Evolutionary conservation across 2,329 filamentous ascomycete species (phyloP).

Genomic region (Arthrocladium fulminans): DNA sequence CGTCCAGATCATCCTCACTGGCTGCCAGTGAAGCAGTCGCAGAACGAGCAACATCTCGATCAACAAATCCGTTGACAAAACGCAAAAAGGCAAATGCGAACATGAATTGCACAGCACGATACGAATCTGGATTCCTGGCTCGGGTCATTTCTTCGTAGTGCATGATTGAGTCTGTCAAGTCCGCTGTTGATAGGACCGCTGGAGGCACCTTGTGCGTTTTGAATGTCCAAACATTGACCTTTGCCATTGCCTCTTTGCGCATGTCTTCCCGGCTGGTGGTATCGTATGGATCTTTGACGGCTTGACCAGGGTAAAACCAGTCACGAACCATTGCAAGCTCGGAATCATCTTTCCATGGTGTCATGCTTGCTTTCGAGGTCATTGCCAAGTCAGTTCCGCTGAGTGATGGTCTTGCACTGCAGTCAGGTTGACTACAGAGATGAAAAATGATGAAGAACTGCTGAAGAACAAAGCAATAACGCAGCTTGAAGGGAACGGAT

Average conservation of each 20-base stretch:
- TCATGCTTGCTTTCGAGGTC: background rate
- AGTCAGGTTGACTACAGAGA: too few relatives aligned
- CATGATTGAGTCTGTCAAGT: conserved; percentile 20
- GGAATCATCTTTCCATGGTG: conserved; percentile 21
- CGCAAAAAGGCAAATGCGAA: conserved; percentile 23
- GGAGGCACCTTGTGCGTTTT: conserved; percentile 17
- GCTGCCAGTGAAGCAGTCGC: conserved; percentile 15
- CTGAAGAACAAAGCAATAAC: too few relatives aligned
- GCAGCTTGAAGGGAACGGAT: too few relatives aligned
- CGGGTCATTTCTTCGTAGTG: conserved; percentile 15
- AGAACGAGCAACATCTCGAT: conserved; percentile 20
- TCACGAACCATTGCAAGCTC: conserved; percentile 23
- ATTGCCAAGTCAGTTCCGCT: too few relatives aligned
- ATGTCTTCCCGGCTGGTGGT: conserved; percentile 11
- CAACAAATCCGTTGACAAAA: conserved; percentile 24
- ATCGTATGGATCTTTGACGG: conserved; percentile 16
- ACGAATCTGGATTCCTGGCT: conserved; percentile 12
- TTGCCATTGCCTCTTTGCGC: conserved; percentile 19
- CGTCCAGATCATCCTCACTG: conserved; percentile 5
- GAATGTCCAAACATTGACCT: conserved; percentile 21
- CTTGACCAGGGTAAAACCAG: conserved; percentile 20
- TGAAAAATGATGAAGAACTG: too few relatives aligned
- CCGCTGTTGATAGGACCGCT: conserved; percentile 19
- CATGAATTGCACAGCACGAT: conserved; percentile 21
- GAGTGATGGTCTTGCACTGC: too few relatives aligned